phyloP scores from a whole-genome alignment of 2,329 filamentous ascomycete genomes.

The Diaporthe batatas region DNA sequence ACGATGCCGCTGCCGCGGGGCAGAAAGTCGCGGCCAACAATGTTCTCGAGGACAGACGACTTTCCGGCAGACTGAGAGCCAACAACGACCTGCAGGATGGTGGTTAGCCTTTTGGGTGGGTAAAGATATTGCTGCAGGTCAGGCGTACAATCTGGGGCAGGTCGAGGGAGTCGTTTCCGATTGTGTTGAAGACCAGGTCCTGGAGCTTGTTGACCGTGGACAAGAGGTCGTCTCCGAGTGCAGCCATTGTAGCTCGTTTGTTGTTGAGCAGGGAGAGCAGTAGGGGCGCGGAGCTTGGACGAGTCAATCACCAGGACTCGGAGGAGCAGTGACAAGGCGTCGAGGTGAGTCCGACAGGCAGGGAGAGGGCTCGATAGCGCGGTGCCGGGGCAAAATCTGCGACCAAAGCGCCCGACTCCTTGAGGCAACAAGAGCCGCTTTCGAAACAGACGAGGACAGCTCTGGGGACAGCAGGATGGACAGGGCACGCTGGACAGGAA shows the following conservation, averaged over 20 bases:
- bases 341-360: slow-evolving; percentile 13
- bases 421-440: slow-evolving; percentile 8
- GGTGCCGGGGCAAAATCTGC: slow-evolving; percentile 41
- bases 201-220: slow-evolving; percentile 98
- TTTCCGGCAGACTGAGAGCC: slow-evolving; percentile 98
- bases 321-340: slow-evolving; percentile 25
- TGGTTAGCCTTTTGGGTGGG: slow-evolving; percentile 44
- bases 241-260: slow-evolving; percentile 75
- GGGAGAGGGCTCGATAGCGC: slow-evolving; percentile 31
- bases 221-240: slow-evolving; percentile 95
- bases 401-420: slow-evolving; percentile 28
- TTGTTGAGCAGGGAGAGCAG: slow-evolving; percentile 28
- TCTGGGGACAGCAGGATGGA: slow-evolving; percentile 11
- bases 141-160: slow-evolving; percentile 92
- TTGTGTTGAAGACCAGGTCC: slow-evolving; percentile 99
- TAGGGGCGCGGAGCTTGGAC: slow-evolving; percentile 28
- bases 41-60: slow-evolving; percentile 98
- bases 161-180: slow-evolving; percentile 97
- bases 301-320: slow-evolving; percentile 23
- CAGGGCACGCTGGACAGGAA: slow-evolving; percentile 14
- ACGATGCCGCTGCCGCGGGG: slow-evolving; percentile 97
- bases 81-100: slow-evolving; percentile 83
- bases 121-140: slow-evolving; percentile 39
- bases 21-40: slow-evolving; percentile 96
- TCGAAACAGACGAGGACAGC: slow-evolving; percentile 14